Base-by-base conservation (phyloP, 371 early-diverging fungal genomes). In the Umbelopsis sp. region DNA sequence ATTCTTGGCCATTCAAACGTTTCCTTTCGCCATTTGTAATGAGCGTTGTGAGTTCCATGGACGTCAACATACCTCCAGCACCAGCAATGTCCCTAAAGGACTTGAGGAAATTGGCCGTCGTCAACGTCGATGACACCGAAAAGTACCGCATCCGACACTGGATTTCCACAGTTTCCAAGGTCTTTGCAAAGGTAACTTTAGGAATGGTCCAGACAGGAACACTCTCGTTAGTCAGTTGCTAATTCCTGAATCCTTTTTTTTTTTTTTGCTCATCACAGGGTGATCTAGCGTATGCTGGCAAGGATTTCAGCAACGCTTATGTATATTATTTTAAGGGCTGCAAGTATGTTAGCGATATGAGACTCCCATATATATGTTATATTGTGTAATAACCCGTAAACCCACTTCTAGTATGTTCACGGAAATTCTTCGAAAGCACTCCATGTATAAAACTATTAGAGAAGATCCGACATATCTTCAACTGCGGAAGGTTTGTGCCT, bases 281-380 rank as follows among this genome's bases (percentile, higher is more conserved):
- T 37, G 77, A 77, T 69, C 29, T 29, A 10, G 74, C 72, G 44
- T 53, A 67, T 18, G 35, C 50, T 14, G 44, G 44, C 8, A 68
- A 74, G 32, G 69, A 72, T 65, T 45, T 77, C 44, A 75, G 74
- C 44, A 74, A 67, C 50, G 74, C 77, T n/a, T 77, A 72, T 45
- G 46, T 74, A 20, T 67, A 62, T 44, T 77, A 77, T 67, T 70
- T 74, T 65, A 66, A 72, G 63, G 77, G 77, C 18, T 73, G 76
- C 65, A 76, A 73, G 76, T 73, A 76, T 32, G 37, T 16, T 11
- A 50, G 16, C 10, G 7, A 25, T 44, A 11, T 41, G 41, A 41
- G 7, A 1, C 41, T 7, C 7, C 41, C 41, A 41, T 12, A 12
- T 41, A 7, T 12, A 38, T 38, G 7, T 38, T 38, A 38, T 41